A percentile compares a stretch with the other conserved stretches of the same genome.
These are phyloP conservation scores for Tagetes erecta DNA, from an alignment of 129 eudicot species.

Conservation along the genomic window DNA sequence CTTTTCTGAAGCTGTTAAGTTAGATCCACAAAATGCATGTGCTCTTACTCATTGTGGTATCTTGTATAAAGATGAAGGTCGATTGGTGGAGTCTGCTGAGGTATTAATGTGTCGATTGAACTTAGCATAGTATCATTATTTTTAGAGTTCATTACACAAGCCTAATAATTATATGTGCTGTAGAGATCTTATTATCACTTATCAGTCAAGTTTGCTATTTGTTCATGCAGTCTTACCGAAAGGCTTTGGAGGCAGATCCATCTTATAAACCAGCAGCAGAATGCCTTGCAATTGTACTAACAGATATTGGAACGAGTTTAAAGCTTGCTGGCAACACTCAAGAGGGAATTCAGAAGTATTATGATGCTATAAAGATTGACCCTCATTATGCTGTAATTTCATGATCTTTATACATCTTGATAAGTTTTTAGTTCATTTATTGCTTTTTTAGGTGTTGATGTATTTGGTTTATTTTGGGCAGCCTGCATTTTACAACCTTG, in stretches of 20 bases:
- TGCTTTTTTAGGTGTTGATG: slow-evolving; percentile 23
- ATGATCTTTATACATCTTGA: slow-evolving; percentile 15
- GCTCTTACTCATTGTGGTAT: slow-evolving; percentile 95
- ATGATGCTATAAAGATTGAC: slow-evolving; percentile 91
- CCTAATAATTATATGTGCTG: neutral
- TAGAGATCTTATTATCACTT: slow-evolving; percentile 2
- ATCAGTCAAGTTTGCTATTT: slow-evolving; percentile 18
- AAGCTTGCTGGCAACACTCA: slow-evolving; percentile 99
- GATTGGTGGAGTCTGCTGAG: slow-evolving; percentile 95
- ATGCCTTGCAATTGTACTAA: slow-evolving; percentile 82
- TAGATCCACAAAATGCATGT: slow-evolving; percentile 91
- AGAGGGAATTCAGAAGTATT: slow-evolving; percentile 92
- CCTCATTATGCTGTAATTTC: slow-evolving; percentile 86
- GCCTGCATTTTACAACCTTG: slow-evolving; percentile 99
- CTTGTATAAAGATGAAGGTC: slow-evolving; percentile 92
- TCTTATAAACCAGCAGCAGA: slow-evolving; percentile 93
- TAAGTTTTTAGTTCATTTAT: slow-evolving; percentile 2
- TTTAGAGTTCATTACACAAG: neutral
- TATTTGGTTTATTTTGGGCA: slow-evolving; percentile 42
- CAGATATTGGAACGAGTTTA: slow-evolving; percentile 95
- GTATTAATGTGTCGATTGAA: slow-evolving; percentile 43
- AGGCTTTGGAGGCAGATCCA: slow-evolving; percentile 80
- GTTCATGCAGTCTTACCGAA: slow-evolving; percentile 73
- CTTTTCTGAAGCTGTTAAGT: slow-evolving; percentile 74
- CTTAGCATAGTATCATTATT: neutral